A percentile compares a stretch with the other conserved stretches of the same genome.
Evolutionary conservation across 257 asterid genomes (phyloP).

Genomic region (Avicennia marina): DNA sequence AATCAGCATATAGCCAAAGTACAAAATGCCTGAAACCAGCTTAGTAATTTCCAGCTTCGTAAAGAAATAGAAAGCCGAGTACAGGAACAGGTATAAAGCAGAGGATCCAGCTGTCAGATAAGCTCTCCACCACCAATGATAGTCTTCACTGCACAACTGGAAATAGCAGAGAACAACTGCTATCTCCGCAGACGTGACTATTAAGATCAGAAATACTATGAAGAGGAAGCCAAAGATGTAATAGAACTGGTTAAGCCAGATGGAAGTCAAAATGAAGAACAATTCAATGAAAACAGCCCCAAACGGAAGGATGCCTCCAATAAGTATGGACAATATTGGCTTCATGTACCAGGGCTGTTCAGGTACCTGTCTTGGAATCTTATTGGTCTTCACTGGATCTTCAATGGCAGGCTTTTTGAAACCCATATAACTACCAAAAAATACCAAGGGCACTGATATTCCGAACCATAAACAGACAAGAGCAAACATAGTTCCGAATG

Average conservation of each 20-base stretch:
- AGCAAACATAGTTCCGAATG: constrained; percentile 63
- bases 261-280: constrained; percentile 53
- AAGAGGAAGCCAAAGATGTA: constrained; percentile 61
- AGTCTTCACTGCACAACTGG: constrained; percentile 73
- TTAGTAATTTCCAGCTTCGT: constrained; percentile 51
- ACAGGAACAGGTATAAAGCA: constrained; percentile 59
- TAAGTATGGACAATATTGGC: constrained; percentile 45
- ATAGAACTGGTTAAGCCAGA: constrained; percentile 65
- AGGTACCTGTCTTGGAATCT: constrained; percentile 68
- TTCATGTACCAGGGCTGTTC: constrained; percentile 76
- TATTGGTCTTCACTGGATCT: too few relatives aligned
- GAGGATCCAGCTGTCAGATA: constrained; percentile 61
- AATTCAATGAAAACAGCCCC: too few relatives aligned
- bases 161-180: constrained; percentile 46
- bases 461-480: constrained; percentile 65
- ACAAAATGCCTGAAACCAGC: constrained; percentile 42
- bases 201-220: constrained; percentile 46
- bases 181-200: constrained; percentile 60
- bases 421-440: constrained; percentile 58
- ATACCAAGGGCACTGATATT: constrained; percentile 58
- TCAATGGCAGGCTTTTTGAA: constrained; percentile 42
- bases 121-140: constrained; percentile 78
- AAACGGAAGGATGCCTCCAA: too few relatives aligned
- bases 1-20: constrained; percentile 51
- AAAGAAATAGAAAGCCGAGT: constrained; percentile 57